phyloP scores from a whole-genome alignment of 176 grass and related monocot genomes.

The Carex kokanica region DNA sequence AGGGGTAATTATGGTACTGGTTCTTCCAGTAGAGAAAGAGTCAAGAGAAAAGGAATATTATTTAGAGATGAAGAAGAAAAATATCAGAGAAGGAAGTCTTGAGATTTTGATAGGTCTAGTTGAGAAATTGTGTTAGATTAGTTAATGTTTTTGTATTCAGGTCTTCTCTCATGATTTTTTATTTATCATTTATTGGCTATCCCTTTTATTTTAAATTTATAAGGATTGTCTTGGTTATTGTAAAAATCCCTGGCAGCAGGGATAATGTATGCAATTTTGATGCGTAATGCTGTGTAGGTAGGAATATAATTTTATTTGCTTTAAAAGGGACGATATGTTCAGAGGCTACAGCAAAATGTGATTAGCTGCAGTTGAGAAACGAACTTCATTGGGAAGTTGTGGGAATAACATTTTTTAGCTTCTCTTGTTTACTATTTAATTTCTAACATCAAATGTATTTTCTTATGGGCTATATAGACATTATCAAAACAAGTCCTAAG shows the following conservation, averaged over 20 bases:
- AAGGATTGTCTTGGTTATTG: background rate
- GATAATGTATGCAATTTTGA: conserved; percentile 2
- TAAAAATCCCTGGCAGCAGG: background rate
- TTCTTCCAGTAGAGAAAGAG: conserved; percentile 29
- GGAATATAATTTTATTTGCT: background rate
- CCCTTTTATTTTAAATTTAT: background rate
- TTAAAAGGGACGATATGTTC: background rate
- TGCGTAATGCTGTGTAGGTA: background rate
- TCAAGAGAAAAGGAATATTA: conserved; percentile 21
- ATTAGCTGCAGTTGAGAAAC: no score
- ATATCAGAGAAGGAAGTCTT: conserved; percentile 26
- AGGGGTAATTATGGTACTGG: background rate
- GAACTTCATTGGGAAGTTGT: no score
- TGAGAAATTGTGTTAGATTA: background rate
- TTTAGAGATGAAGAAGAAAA: conserved; percentile 28
- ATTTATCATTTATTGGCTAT: conserved; percentile 8
- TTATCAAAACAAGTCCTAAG: no score
- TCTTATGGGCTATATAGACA: no score
- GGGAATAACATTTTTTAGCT: no score
- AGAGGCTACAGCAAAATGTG: background rate
- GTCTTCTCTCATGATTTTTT: background rate
- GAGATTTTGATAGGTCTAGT: conserved; percentile 36
- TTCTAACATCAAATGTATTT: no score
- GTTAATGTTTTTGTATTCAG: background rate
- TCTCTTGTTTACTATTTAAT: no score